These are phyloP conservation scores for Trametes punicea DNA, from an alignment of 768 basidiomycete genomes.

Conservation along the genomic window DNA sequence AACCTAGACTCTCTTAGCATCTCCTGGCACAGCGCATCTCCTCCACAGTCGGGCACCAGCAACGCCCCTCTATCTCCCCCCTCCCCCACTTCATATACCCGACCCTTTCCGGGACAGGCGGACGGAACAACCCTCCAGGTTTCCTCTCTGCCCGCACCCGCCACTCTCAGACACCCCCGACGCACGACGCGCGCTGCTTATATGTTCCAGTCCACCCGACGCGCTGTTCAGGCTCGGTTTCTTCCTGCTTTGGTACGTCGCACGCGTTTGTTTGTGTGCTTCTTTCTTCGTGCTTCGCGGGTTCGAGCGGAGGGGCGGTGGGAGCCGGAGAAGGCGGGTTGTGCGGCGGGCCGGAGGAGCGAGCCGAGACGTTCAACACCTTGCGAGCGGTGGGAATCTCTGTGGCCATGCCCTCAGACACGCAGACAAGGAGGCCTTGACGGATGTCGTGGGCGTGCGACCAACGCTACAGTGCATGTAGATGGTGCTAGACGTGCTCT, in stretches of 20 bases:
- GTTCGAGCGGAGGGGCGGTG: neutral
- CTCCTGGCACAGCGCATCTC: neutral
- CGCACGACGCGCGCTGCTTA: slow-evolving; percentile 1
- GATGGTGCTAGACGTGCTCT: no score
- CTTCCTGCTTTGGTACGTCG: slow-evolving; percentile 15
- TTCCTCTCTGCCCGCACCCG: neutral
- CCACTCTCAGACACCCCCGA: neutral
- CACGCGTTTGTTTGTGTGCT: neutral
- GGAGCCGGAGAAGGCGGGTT: neutral
- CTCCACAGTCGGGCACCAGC: neutral
- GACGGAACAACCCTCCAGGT: neutral
- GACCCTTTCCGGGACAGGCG: neutral
- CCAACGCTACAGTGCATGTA: no score
- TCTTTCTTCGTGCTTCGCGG: slow-evolving; percentile 9
- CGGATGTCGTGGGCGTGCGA: no score
- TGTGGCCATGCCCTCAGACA: no score
- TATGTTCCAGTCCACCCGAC: slow-evolving; percentile 20
- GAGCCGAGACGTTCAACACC: neutral
- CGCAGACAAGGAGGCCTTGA: no score
- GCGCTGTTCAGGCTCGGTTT: slow-evolving; percentile 14
- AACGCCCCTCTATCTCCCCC: slow-evolving; percentile 6
- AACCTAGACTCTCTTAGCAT: neutral
- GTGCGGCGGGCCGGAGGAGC: neutral
- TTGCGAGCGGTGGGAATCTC: neutral
- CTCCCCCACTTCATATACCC: slow-evolving; percentile 3